Evolutionary conservation across 306 rosid species (phyloP), one percentile per base, ranked within the genome.

Genomic region (Rosa multiflora): DNA sequence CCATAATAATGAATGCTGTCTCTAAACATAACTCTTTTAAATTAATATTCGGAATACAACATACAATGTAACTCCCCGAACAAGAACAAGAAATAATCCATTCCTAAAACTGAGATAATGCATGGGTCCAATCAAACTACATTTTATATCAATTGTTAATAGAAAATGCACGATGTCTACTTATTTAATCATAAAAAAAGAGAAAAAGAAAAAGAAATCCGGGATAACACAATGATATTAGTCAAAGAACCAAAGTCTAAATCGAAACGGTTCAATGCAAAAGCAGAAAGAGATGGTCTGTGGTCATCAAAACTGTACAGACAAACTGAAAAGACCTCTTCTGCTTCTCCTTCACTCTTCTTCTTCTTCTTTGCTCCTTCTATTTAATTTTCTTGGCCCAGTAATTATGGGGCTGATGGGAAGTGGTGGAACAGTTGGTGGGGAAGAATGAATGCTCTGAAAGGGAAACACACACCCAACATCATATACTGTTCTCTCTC

Each of bases 401-500:
- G 68, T 71, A 79, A 73, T 76, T 76, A 66, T 71, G 89, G 78
- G 63, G 75, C 78, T 53, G 92, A 82, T 43, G 44, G 82, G 85
- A 67, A 56, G 86, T 86, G 85, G 74, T 77, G 61, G 72, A 73
- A 40, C 71, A 84, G 91, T 90, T 85, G 97, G 86, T 92, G 87
- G 78, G 88, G 73, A 79, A 85, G 93, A 92, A 89, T 94, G 89
- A 94, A 92, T 94, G 93, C 89, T 49, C 82, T 75, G 81, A 43
- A 64, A 81, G 74, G 79, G 76, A 78, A 40, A 78, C 66, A 70
- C 89, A 78, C 88, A 87, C 64, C 94, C 94, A 84, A 89, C 90
- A 64, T 14, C 75, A 61, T 35, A 35, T 1, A 64, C 40, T 14
- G 42, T 32, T n/a, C 40, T 55, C 3, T 58, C 53, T 58, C 43